phyloP scores from a whole-genome alignment of 1,284 basidiomycete genomes.

The Exobasidium rhododendri region DNA sequence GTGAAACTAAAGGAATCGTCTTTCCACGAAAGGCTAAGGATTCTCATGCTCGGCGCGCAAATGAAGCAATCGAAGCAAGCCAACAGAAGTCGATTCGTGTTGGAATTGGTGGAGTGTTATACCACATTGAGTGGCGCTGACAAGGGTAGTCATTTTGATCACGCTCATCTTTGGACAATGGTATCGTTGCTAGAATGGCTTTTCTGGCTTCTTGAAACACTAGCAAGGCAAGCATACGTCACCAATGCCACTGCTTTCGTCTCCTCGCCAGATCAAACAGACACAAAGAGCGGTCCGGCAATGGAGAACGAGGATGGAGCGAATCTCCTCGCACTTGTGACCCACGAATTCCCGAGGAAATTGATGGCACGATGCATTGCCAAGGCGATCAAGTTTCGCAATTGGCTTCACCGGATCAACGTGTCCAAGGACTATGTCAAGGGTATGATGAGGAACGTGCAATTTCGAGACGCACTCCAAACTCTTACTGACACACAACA shows the following conservation, averaged over 20 bases:
- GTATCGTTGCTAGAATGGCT: not conserved
- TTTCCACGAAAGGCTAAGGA: not conserved
- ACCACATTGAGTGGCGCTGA: not conserved
- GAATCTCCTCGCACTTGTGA: not conserved
- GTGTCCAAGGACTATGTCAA: not conserved
- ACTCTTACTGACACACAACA: not conserved
- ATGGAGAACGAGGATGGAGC: not conserved
- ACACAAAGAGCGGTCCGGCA: not conserved
- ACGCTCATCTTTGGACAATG: not conserved
- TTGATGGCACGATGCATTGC: not conserved
- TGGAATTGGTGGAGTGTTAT: not conserved
- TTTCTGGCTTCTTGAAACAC: not conserved
- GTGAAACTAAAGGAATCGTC: not conserved
- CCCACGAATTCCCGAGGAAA: not conserved
- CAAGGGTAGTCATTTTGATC: not conserved
- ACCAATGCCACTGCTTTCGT: not conserved
- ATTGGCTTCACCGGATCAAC: not conserved
- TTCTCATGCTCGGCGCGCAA: not conserved
- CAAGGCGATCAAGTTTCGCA: not conserved
- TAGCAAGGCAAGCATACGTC: conserved; percentile 1
- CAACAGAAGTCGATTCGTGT: not conserved
- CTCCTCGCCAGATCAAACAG: not conserved
- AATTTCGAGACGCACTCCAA: not conserved
- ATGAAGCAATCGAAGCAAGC: not conserved
- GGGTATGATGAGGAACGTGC: not conserved